These are phyloP conservation scores for Populus davidiana DNA, from an alignment of 345 rosid species.

Conservation along the genomic window DNA sequence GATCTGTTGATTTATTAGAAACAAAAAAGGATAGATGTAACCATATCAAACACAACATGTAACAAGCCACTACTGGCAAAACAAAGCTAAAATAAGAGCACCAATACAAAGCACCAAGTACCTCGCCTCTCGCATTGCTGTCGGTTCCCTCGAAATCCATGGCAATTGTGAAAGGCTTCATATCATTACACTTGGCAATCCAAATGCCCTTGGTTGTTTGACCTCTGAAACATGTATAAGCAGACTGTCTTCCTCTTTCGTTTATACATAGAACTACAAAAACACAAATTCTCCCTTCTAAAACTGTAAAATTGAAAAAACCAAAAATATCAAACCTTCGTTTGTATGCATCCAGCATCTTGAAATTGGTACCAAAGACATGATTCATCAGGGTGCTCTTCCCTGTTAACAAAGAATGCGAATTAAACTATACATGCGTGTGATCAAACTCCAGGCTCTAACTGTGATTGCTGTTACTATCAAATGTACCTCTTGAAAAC, in stretches of 20 bases:
- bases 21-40: too few relatives aligned
- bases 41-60: too few relatives aligned
- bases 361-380: background rate
- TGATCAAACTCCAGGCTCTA: background rate
- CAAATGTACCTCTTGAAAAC: too few relatives aligned
- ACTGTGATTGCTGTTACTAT: too few relatives aligned
- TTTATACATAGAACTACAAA: background rate
- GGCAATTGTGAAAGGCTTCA: constrained; percentile 67
- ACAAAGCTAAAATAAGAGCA: background rate
- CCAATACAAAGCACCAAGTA: background rate
- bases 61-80: too few relatives aligned
- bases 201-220: background rate
- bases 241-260: background rate
- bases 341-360: background rate
- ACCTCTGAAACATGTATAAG: background rate
- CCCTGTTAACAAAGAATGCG: background rate
- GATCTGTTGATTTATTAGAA: too few relatives aligned
- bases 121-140: background rate
- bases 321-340: background rate
- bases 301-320: background rate
- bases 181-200: constrained; percentile 31
- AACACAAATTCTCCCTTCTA: constrained; percentile 2
- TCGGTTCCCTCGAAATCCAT: constrained; percentile 35
- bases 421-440: background rate
- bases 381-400: background rate